Base-by-base conservation (phyloP, 805 yeast species). In the Candida vaughaniae region DNA sequence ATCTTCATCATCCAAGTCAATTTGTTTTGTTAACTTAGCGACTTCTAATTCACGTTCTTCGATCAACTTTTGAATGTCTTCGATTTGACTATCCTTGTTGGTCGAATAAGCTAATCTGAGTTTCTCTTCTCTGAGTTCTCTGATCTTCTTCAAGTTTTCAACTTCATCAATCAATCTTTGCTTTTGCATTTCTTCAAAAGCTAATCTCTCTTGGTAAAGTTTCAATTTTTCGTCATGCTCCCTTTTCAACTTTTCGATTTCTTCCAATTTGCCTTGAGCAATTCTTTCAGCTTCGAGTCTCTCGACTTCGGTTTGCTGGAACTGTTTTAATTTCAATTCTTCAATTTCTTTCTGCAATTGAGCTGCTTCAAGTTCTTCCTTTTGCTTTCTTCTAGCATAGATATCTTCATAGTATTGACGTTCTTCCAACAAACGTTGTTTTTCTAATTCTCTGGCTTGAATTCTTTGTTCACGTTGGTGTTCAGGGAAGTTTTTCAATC, bases 101-200 rank as follows among this genome's bases (percentile, higher is more conserved):
- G 52, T 52, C 35, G 55, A 49, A 27, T 35, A 41, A n/a, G 60
- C 43, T 38, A 57, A 56, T 41, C 56, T 50, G 14, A 55, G 61
- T 45, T 63, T 66, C 38, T 67, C 69, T 36, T 58, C 67, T 41
- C 68, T 58, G 41, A 68, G 55, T 20, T 59, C 62, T 49, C 57
- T 55, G 48, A 62, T 58, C 44, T 60, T 58, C 48, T 68, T 66
- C 51, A 69, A 58, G 46, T 65, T 62, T 18, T 55, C 62, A 38
- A 59, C 62, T 49, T 64, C 74, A 31, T 58, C 71, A 47, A 58
- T 48, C 43, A 66, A 55, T 42, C 66, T 59, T 31, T 50, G 45
- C 48, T 56, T 58, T 48, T 68, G 67, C 36, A 60, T 57, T 47
- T 64, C 71, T 46, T 62, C 69, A 33, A 58, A 54, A 33, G 58